Conservation (phyloP, 345 rosid species). For the Populus nigra region DNA sequence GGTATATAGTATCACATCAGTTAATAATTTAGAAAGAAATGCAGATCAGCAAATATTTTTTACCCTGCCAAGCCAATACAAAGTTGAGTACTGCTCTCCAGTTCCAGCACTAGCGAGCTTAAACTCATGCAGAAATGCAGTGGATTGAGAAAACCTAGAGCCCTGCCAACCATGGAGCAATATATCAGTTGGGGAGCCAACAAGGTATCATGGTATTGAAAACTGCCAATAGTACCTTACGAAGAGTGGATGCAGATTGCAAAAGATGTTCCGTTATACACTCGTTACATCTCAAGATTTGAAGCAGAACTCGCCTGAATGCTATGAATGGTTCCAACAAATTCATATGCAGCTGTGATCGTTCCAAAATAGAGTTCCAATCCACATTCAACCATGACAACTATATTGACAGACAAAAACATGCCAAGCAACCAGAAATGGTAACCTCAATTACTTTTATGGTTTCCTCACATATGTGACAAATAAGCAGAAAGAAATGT, state of each 20-base stretch:
- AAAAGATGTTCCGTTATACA: slow-evolving; percentile 66
- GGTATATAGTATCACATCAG: not conserved
- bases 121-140: slow-evolving; percentile 82
- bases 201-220: not conserved
- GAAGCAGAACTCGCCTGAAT: slow-evolving; percentile 80
- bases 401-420: slow-evolving; percentile 41
- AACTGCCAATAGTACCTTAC: slow-evolving; percentile 57
- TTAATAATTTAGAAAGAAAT: not conserved
- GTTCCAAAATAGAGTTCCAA: slow-evolving; percentile 68
- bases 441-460: not conserved
- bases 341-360: slow-evolving; percentile 83
- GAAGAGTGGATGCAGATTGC: slow-evolving; percentile 87
- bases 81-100: slow-evolving; percentile 42
- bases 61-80: slow-evolving; percentile 94
- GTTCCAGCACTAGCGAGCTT: slow-evolving; percentile 54
- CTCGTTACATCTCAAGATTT: slow-evolving; percentile 64
- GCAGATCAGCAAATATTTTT: slow-evolving; percentile 8
- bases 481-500: not conserved
- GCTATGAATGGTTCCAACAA: slow-evolving; percentile 89
- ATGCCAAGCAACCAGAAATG: slow-evolving; percentile 17
- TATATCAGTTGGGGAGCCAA: slow-evolving; percentile 9
- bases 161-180: slow-evolving; percentile 51
- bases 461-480: not conserved
- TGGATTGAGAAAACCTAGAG: slow-evolving; percentile 79
- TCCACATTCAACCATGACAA: slow-evolving; percentile 67